A percentile compares a stretch with the other conserved stretches of the same genome.
Conservation (phyloP, 1,284 basidiomycete genomes). For the Puccinia coronata region DNA sequence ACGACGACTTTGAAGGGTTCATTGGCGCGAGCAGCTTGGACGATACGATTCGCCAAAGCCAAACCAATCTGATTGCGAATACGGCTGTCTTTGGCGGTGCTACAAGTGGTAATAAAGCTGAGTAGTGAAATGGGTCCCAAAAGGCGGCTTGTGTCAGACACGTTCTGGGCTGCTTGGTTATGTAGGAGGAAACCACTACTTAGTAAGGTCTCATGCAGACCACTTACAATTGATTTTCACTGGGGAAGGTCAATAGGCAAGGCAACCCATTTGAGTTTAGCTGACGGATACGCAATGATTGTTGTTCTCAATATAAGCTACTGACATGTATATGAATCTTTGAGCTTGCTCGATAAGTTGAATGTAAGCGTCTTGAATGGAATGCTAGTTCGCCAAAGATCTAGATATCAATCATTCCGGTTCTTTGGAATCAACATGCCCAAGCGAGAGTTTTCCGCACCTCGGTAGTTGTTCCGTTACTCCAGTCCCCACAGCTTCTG, state of each 20-base stretch:
- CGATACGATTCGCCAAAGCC: slow-evolving; percentile 78
- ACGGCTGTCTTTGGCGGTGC: slow-evolving; percentile 62
- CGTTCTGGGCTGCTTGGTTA: background rate
- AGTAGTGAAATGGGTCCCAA: slow-evolving; percentile 60
- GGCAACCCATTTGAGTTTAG: background rate
- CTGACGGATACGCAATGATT: background rate
- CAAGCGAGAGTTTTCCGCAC: slow-evolving; percentile 51
- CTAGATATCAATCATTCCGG: background rate
- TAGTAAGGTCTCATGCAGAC: background rate
- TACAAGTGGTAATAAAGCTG: slow-evolving; percentile 70
- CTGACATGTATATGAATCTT: slow-evolving; percentile 86
- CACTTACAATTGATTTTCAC: slow-evolving; percentile 87
- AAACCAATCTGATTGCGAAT: slow-evolving; percentile 77
- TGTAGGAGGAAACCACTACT: background rate
- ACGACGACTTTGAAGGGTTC: slow-evolving; percentile 80
- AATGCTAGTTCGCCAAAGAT: slow-evolving; percentile 51
- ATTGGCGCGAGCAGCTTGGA: slow-evolving; percentile 71
- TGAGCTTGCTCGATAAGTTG: slow-evolving; percentile 78
- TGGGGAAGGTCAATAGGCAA: background rate
- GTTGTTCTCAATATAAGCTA: slow-evolving; percentile 53
- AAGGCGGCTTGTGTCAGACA: background rate
- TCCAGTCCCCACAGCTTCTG: slow-evolving; percentile 85
- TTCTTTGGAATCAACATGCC: slow-evolving; percentile 25
- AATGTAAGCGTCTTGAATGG: slow-evolving; percentile 65
- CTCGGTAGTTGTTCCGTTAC: slow-evolving; percentile 74